Evolutionary conservation across 1,284 basidiomycete genomes (phyloP).

Genomic region (Kwoniella shivajii): DNA sequence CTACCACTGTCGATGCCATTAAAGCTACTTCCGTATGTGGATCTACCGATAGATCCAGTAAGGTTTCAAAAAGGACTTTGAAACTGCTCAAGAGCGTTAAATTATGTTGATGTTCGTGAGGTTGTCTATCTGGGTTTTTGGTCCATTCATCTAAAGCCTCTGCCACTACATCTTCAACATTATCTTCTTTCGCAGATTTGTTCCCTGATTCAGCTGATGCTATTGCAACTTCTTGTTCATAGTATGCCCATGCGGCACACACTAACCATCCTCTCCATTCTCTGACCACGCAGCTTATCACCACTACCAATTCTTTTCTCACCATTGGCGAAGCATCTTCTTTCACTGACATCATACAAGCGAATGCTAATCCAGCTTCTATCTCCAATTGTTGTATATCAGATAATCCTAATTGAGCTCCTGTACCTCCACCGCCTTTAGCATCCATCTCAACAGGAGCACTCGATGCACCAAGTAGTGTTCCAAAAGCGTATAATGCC

Average conservation of each 20-base stretch:
- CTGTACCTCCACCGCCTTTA: slow-evolving; percentile 78
- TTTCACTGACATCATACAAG: slow-evolving; percentile 68
- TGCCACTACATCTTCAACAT: slow-evolving; percentile 58
- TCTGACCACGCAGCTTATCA: slow-evolving; percentile 89
- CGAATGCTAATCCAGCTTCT: slow-evolving; percentile 61
- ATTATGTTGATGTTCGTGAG: slow-evolving; percentile 76
- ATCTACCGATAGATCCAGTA: slow-evolving; percentile 90
- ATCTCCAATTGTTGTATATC: slow-evolving; percentile 70
- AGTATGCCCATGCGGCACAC: slow-evolving; percentile 92
- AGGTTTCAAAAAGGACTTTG: slow-evolving; percentile 86
- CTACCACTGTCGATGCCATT: slow-evolving; percentile 85
- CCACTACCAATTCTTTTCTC: slow-evolving; percentile 87
- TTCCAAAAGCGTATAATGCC: slow-evolving; percentile 87
- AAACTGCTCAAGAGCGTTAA: slow-evolving; percentile 83
- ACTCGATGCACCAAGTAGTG: slow-evolving; percentile 88
- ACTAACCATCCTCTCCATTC: slow-evolving; percentile 97
- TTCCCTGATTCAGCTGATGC: slow-evolving; percentile 58
- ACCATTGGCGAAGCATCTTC: slow-evolving; percentile 96
- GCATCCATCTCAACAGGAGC: slow-evolving; percentile 62
- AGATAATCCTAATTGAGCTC: slow-evolving; percentile 73
- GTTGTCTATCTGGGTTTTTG: slow-evolving; percentile 54
- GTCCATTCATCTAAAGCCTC: slow-evolving; percentile 77
- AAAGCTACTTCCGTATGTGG: slow-evolving; percentile 90
- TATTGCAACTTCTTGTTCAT: slow-evolving; percentile 66
- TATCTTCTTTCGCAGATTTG: slow-evolving; percentile 14